A percentile compares a stretch with the other conserved stretches of the same genome.
phyloP scores from a whole-genome alignment of 306 rosid genomes.

The Castanopsis chinensis region DNA sequence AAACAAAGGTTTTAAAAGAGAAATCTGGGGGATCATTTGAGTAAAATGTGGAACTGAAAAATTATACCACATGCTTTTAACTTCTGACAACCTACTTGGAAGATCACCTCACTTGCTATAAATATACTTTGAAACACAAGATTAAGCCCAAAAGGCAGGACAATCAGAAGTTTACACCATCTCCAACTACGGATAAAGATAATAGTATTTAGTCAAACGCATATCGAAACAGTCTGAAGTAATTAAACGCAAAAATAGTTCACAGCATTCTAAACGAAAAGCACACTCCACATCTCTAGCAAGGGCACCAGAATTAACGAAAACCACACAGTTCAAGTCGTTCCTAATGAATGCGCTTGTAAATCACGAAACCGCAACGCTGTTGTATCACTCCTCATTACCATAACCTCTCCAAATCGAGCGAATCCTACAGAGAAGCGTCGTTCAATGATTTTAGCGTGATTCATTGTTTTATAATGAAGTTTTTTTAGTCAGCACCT shows the following conservation, averaged over 20 bases:
- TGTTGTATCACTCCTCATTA: constrained; percentile 54
- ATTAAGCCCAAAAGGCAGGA: not conserved
- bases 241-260: constrained; percentile 28
- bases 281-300: constrained; percentile 45
- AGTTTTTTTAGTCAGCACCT: constrained; percentile 37
- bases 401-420: constrained; percentile 46
- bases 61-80: not conserved
- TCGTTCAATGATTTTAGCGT: constrained; percentile 62
- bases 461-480: constrained; percentile 38
- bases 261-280: constrained; percentile 34
- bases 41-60: not conserved
- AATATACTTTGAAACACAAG: not conserved
- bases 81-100: not conserved
- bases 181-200: not conserved
- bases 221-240: constrained; percentile 21
- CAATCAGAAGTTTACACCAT: constrained; percentile 3
- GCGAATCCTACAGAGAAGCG: constrained; percentile 79
- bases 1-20: not conserved
- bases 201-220: not conserved
- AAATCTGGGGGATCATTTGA: not conserved
- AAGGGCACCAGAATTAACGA: constrained; percentile 14
- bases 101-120: not conserved
- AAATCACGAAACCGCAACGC: constrained; percentile 45
- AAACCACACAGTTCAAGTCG: constrained; percentile 30
- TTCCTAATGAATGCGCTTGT: constrained; percentile 51